Base-by-base conservation (phyloP, 192 early-diverging fungal species). In the Fimicolochytrium jonesii region DNA sequence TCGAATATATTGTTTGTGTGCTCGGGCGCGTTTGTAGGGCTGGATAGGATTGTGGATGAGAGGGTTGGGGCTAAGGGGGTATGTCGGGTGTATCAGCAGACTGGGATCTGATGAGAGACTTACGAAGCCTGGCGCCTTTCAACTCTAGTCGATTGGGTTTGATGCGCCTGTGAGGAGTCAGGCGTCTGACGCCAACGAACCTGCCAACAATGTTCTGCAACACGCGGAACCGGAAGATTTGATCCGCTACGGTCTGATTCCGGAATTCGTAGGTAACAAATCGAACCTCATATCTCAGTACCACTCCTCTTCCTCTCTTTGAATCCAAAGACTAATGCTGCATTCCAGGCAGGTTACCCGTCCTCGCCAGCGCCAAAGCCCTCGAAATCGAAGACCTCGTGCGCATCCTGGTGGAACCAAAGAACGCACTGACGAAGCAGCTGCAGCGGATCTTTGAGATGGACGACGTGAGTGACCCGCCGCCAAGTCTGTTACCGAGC, bases 1-100 rank as follows among this genome's bases (percentile, higher is more conserved):
- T 88, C 83, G 67, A 94, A 94, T 67, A 94, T 94, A 50, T 64
- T 94, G 50, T 94, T 94, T 70, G 88, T 94, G 26, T 77, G 90
- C 35, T 91, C 89, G 48, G 92, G 92, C 13, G 92, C 92, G 0
- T 94, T 94, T 67, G 86, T 92, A 56, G 92, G 90, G 2, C 65
- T 94, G 20, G 92, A 94, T 44, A 90, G 86, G 39, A 77, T 91
- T 20, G 79, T 94, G 0, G 77, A 80, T 65, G 89, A 90, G 51
- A 75, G 92, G 6, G 68, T 92, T 1, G 59, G 60, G 20, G 84
- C 82, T 34, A 90, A 90, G 78, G 88, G 85, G 10, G 53, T 66
- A 47, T 29, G 60, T 64, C 3, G 22, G 29, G 33, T n/a, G n/a
- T n/a, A n/a, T n/a, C n/a, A n/a, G n/a, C n/a, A n/a, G n/a, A n/a